Evolutionary conservation across 352 stramenopile species (phyloP), one percentile per base, ranked within the genome.

Genomic region (Globisporangium splendens): DNA sequence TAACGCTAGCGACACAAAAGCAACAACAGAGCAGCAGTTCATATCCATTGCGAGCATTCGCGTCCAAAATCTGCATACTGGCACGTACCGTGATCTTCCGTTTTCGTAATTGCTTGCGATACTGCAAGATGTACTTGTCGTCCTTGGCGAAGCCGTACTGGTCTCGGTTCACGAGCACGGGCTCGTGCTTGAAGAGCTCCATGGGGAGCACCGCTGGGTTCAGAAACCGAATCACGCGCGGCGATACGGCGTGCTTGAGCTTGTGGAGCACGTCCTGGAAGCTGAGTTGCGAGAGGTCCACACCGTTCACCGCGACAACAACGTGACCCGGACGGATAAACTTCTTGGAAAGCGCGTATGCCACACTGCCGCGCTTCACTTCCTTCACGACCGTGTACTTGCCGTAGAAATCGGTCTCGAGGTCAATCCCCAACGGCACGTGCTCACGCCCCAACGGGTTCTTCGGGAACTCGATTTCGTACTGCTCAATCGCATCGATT

Each of bases 81-180:
- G 8, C 11, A 59, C 65, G 14, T 52, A 83, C 73, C 58, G 51
- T 55, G 20, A 62, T 62, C 42, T 78, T 74, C 11, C 62, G 60
- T 46, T 76, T 79, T 17, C 75, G 71, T 17, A 74, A 49, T 3
- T 78, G 71, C 17, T 61, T 68, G 3, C 75, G 68, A 46, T 80
- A 75, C 44, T 68, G 65, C n/a, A 83, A 43, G 20, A 84, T 84
- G 63, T 86, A 79, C 22, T 61, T 53, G 54, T 86, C 76, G 43
- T 83, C 72, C 56, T 86, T 86, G 46, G 74, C 76, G 42, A 86
- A 86, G 7, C 76, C 76, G 50, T 80, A 86, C 43, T 82, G 64
- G 48, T 86, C 76, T 15, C 73, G 70, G 48, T 86, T 86, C 47
- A 79, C 61, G 8, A 86, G 65, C 43, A 55, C 50, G 0, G 38